Percentiles rank a stretch among this genome's conserved stretches.
These are phyloP conservation scores for Mimosa pudica DNA, from an alignment of 306 rosid genomes.

Conservation along the genomic window DNA sequence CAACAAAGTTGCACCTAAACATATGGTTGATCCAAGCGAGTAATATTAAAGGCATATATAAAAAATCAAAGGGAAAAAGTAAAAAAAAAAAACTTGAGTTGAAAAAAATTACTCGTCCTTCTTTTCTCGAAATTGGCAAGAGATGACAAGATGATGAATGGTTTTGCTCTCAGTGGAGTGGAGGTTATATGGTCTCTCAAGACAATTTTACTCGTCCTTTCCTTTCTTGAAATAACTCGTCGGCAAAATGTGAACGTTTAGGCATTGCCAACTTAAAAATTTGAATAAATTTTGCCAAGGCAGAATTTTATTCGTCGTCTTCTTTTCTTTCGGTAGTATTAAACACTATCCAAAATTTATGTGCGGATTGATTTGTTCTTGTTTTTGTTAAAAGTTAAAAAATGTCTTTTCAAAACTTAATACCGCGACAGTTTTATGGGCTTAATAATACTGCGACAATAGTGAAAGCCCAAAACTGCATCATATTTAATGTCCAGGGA, in stretches of 20 bases:
- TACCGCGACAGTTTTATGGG: not conserved
- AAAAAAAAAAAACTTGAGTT: not conserved
- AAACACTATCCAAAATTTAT: not conserved
- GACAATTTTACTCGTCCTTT: not conserved
- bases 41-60: not conserved
- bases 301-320: not conserved
- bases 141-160: too few species aligned
- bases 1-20: not conserved
- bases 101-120: not conserved
- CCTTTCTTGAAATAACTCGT: not conserved
- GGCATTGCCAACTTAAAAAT: not conserved
- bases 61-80: not conserved
- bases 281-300: not conserved
- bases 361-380: not conserved
- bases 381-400: not conserved
- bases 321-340: not conserved
- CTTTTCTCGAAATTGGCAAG: not conserved
- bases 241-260: not conserved
- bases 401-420: not conserved
- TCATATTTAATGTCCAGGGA: constrained; percentile 8
- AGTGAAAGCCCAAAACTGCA: not conserved
- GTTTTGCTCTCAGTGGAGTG: too few species aligned
- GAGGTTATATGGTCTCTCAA: too few species aligned
- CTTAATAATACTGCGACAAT: not conserved
- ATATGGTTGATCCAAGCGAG: not conserved